phyloP scores from a whole-genome alignment of 495 filamentous ascomycete species.

The Penicillium parvum region DNA sequence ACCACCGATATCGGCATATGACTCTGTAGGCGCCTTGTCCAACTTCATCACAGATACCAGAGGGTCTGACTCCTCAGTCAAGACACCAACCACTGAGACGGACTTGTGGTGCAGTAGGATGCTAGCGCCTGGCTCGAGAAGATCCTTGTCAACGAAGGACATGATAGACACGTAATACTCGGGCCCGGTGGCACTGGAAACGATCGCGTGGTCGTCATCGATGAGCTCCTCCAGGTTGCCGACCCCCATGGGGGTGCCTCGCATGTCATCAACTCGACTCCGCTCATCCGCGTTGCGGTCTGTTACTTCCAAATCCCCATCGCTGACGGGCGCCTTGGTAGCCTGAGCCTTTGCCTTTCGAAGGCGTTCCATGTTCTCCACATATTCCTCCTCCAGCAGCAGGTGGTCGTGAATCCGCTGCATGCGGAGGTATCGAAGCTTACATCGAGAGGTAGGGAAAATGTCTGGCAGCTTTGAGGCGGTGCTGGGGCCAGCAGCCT shows the following conservation, averaged over 20 bases:
- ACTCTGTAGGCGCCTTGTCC: constrained; percentile 97
- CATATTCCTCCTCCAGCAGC: constrained; percentile 94
- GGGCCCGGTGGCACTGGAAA: constrained; percentile 92
- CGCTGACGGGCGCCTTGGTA: constrained; percentile 49
- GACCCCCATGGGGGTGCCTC: constrained; percentile 97
- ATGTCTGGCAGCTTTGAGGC: constrained; percentile 91
- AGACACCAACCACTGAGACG: constrained; percentile 94
- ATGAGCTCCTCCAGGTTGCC: constrained; percentile 98
- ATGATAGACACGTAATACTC: constrained; percentile 99
- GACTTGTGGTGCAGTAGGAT: constrained; percentile 97
- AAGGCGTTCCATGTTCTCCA: constrained; percentile 95
- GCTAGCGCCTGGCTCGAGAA: constrained; percentile 93
- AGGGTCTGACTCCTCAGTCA: constrained; percentile 95
- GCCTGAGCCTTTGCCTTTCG: constrained; percentile 87
- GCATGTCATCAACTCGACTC: constrained; percentile 95
- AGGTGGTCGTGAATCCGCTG: constrained; percentile 97
- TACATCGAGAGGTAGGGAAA: constrained; percentile 93
- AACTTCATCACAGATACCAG: constrained; percentile 99
- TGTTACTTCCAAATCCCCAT: constrained; percentile 41
- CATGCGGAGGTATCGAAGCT: constrained; percentile 94
- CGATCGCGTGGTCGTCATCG: constrained; percentile 98
- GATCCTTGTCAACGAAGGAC: constrained; percentile 99
- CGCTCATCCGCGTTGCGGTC: constrained; percentile 91
- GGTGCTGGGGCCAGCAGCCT: constrained; percentile 83
- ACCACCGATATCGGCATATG: constrained; percentile 97